Evolutionary conservation across 1,284 basidiomycete genomes (phyloP).

Genomic region (Golubevia sp.): DNA sequence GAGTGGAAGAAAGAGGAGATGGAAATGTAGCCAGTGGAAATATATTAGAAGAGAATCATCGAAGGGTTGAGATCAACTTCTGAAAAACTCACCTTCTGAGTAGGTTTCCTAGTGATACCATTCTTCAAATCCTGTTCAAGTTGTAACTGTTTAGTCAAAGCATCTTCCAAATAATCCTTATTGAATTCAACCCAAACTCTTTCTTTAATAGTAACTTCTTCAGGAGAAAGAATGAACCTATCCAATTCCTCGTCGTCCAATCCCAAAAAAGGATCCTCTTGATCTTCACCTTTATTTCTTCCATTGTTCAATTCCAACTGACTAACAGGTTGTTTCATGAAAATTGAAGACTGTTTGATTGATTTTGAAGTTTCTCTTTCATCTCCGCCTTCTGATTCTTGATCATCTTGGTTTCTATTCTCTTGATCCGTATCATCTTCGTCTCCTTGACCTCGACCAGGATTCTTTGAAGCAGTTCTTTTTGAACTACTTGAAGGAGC

Average conservation of each 20-base stretch:
- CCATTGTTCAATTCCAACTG: too few species aligned
- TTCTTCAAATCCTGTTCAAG: conserved; percentile 53
- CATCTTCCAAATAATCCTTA: conserved; percentile 86
- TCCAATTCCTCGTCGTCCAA: conserved; percentile 93
- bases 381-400: conserved; percentile 4
- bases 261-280: conserved; percentile 33
- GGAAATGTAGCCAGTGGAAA: too few species aligned
- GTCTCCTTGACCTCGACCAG: background rate
- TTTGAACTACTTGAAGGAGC: too few species aligned
- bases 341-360: background rate
- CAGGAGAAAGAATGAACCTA: conserved; percentile 75
- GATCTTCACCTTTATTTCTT: too few species aligned
- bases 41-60: conserved; percentile 16
- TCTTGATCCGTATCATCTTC: too few species aligned
- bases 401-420: background rate
- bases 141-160: conserved; percentile 53
- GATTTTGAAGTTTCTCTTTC: background rate
- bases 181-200: conserved; percentile 97
- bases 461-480: background rate
- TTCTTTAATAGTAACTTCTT: conserved; percentile 87
- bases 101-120: conserved; percentile 24
- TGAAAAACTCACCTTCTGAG: conserved; percentile 9
- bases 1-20: background rate
- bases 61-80: conserved; percentile 45
- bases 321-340: background rate